Evolutionary conservation across 495 filamentous ascomycete species (phyloP), one percentile per base, ranked within the genome.

Genomic region (Pseudomonodictys pantanalensis): DNA sequence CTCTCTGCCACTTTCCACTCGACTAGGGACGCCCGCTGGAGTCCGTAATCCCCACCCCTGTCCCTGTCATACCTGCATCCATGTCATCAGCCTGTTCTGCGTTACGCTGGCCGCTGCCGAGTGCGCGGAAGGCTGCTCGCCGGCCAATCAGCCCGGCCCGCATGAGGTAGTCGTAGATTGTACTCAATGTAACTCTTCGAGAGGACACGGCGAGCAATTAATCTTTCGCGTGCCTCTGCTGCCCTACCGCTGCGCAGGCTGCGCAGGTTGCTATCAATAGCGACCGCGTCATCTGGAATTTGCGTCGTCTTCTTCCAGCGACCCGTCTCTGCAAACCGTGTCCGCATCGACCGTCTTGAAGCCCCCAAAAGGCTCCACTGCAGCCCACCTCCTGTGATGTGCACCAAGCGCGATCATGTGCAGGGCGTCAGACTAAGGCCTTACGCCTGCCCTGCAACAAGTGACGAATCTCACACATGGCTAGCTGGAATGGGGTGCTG

Each of bases 251-350:
- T n/a, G n/a, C n/a, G n/a, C n/a, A n/a, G n/a, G n/a, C n/a, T n/a
- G n/a, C n/a, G n/a, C n/a, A n/a, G 0, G 55, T 58, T 58, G 44
- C 55, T 58, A 51, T 25, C 55, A 49, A 41, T 58, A 58, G 55
- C 39, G 17, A n/a, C n/a, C n/a, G n/a, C n/a, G n/a, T n/a, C n/a
- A n/a, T n/a, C n/a, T n/a, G n/a, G n/a, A n/a, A n/a, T n/a, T n/a
- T n/a, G n/a, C n/a, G n/a, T 38, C 25, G 46, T 28, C 17, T 30
- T 50, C 44, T 28, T 50, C 17, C 33, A 11, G 18, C 22, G 22
- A n/a, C 26, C 39, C 43, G 17, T 38, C 51, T 22, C 38, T 54
- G 38, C 23, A 42, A 3, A 26, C 33, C 8, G 32, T 15, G 32
- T 7, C 15, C 3, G 12, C 38, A 41, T 5, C n/a, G n/a, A n/a